These are phyloP conservation scores for Gaertneriomyces sp. DNA, from an alignment of 192 early-diverging fungal species.

Conservation along the genomic window DNA sequence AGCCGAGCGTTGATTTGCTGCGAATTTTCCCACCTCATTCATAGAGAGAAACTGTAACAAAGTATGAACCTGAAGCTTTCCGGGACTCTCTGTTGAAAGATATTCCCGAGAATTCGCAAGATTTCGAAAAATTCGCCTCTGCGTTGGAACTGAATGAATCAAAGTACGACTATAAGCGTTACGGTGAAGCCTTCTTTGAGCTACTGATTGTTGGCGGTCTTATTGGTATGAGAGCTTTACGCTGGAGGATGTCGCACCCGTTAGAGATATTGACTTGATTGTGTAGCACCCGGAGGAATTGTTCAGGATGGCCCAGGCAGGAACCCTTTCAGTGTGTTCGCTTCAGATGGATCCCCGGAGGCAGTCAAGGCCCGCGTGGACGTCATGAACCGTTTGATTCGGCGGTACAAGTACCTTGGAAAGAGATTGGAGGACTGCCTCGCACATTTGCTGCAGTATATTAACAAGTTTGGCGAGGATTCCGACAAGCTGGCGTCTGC, in stretches of 20 bases:
- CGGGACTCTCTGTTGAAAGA: conserved; percentile 48
- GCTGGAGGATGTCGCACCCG: not conserved
- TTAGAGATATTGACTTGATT: conserved; percentile 12
- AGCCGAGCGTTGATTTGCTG: not conserved
- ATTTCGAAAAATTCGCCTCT: conserved; percentile 70
- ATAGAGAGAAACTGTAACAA: conserved; percentile 62
- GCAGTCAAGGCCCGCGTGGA: conserved; percentile 74
- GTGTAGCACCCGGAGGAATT: conserved; percentile 69
- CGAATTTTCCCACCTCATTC: not conserved
- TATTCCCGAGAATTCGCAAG: conserved; percentile 49
- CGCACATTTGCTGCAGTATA: conserved; percentile 78
- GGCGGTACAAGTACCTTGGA: conserved; percentile 93
- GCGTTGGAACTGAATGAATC: conserved; percentile 78
- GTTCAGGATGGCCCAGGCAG: conserved; percentile 74
- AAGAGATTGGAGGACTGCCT: conserved; percentile 79
- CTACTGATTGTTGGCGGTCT: conserved; percentile 88
- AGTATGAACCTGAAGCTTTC: conserved; percentile 65
- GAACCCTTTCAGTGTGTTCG: conserved; percentile 80
- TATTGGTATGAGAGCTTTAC: conserved; percentile 56
- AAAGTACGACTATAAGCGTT: conserved; percentile 91
- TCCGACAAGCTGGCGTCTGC: conserved; percentile 75
- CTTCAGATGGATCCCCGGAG: conserved; percentile 62
- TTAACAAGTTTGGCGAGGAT: conserved; percentile 86
- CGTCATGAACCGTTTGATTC: conserved; percentile 76
- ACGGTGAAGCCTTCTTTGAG: conserved; percentile 94